Evolutionary conservation across 129 eudicot species (phyloP).

Genomic region (Flaveria sonorensis): DNA sequence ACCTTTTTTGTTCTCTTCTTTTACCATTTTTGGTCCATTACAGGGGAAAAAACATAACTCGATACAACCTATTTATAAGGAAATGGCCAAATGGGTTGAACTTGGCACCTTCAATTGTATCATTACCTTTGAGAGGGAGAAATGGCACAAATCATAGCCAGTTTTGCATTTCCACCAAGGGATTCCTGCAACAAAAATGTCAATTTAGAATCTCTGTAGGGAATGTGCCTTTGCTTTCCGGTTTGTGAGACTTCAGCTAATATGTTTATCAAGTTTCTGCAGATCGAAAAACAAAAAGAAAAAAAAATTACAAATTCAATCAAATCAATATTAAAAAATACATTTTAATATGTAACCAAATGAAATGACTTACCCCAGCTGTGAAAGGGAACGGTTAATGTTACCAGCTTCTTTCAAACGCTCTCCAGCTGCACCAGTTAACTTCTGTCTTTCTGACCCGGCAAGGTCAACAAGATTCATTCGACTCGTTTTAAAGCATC

Average conservation of each 20-base stretch:
- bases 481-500: constrained; percentile 81
- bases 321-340: background rate
- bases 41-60: background rate
- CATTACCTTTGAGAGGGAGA: constrained; percentile 82
- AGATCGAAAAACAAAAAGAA: constrained; percentile 16
- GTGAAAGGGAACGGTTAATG: constrained; percentile 98
- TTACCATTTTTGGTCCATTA: background rate
- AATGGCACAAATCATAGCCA: constrained; percentile 95
- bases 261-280: constrained; percentile 90
- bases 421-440: constrained; percentile 97
- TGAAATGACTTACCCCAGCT: constrained; percentile 75
- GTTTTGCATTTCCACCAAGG: constrained; percentile 95
- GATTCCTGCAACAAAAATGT: constrained; percentile 97
- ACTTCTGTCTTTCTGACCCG: constrained; percentile 96
- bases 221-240: constrained; percentile 97
- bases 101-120: background rate
- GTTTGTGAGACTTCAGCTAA: constrained; percentile 97
- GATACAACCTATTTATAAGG: background rate
- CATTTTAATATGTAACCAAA: constrained; percentile 8
- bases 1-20: background rate
- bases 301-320: background rate
- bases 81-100: too few species aligned
- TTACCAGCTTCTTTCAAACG: constrained; percentile 99
- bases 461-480: constrained; percentile 98
- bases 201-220: constrained; percentile 93